Evolutionary conservation across 2,329 filamentous ascomycete genomes (phyloP).

Genomic region (Pezicula neosporulosa): DNA sequence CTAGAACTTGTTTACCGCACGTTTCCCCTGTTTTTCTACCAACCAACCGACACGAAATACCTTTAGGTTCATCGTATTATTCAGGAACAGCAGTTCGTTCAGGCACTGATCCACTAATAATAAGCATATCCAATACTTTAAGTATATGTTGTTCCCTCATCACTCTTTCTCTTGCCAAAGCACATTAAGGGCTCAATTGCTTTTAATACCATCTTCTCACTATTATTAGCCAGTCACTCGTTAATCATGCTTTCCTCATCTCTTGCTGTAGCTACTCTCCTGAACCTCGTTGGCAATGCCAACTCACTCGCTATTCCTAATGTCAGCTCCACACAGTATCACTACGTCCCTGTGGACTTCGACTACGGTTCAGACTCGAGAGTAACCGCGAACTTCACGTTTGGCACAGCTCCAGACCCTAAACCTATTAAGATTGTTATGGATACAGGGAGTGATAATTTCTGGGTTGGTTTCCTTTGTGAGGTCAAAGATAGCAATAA

Average conservation of each 20-base stretch:
- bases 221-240: not conserved
- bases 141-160: too few species aligned
- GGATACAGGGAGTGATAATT: slow-evolving; percentile 14
- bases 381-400: slow-evolving; percentile 14
- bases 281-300: not conserved
- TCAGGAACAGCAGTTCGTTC: too few species aligned
- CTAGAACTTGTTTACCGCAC: too few species aligned
- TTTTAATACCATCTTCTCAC: too few species aligned
- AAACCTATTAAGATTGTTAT: slow-evolving; percentile 11
- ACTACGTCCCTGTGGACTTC: slow-evolving; percentile 15
- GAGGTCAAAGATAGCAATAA: not conserved
- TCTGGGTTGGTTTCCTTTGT: slow-evolving; percentile 10
- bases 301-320: not conserved
- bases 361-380: slow-evolving; percentile 11
- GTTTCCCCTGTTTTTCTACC: too few species aligned
- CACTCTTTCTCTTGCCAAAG: too few species aligned
- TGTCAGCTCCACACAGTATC: not conserved
- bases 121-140: too few species aligned
- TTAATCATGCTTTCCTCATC: slow-evolving; percentile 5
- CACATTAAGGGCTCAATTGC: too few species aligned
- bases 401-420: slow-evolving; percentile 7
- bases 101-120: too few species aligned
- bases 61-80: too few species aligned
- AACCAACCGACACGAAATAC: too few species aligned
- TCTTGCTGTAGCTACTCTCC: slow-evolving; percentile 1